phyloP scores from a whole-genome alignment of 75 land plant species.

The Picea sitchensis region DNA sequence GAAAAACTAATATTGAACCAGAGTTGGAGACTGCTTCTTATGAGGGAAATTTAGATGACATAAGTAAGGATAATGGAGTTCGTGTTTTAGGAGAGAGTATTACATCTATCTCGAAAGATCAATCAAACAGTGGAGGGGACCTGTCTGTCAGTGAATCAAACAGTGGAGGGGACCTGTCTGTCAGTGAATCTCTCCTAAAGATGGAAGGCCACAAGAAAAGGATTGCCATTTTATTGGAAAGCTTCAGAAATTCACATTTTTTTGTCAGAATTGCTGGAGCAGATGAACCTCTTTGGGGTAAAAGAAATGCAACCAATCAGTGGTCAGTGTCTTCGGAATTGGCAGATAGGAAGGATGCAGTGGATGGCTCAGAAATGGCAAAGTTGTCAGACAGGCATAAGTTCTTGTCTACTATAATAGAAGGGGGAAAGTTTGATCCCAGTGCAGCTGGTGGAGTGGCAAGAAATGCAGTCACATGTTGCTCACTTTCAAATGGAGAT shows the following conservation, averaged over 20 bases:
- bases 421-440: conserved; percentile 81
- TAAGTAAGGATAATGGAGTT: conserved; percentile 7
- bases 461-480: conserved; percentile 59
- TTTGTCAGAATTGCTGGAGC: conserved; percentile 70
- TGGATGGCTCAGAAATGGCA: conserved; percentile 12
- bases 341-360: conserved; percentile 7
- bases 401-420: conserved; percentile 56
- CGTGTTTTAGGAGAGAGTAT: conserved; percentile 27
- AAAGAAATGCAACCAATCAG: conserved; percentile 19
- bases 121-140: conserved; percentile 13
- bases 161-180: conserved; percentile 26
- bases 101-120: background rate
- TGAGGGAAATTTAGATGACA: background rate
- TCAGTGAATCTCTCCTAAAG: conserved; percentile 43
- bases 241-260: conserved; percentile 81
- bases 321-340: conserved; percentile 16
- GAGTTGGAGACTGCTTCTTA: background rate
- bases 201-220: conserved; percentile 73
- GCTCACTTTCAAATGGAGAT: conserved; percentile 87
- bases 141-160: conserved; percentile 31
- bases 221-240: conserved; percentile 60
- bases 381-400: conserved; percentile 11
- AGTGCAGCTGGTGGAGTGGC: conserved; percentile 81
- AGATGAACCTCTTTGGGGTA: conserved; percentile 61
- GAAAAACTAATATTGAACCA: conserved; percentile 15